These are phyloP conservation scores for Pleurozium schreberi DNA, from an alignment of 225 moss, liverwort and hornwort species.

Conservation along the genomic window DNA sequence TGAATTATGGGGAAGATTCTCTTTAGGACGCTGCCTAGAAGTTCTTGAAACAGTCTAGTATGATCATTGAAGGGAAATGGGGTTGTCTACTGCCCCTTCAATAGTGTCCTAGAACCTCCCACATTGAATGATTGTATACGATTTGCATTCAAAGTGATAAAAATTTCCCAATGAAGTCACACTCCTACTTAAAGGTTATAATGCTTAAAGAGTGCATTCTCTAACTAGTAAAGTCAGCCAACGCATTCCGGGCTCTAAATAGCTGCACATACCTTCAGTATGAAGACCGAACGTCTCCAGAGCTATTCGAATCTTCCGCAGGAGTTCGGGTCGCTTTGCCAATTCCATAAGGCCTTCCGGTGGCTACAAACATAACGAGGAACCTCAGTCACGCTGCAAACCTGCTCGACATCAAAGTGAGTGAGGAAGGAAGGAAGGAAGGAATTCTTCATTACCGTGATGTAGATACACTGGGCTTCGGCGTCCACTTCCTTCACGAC, in stretches of 20 bases:
- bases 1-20: not conserved
- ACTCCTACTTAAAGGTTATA: not conserved
- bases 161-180: not conserved
- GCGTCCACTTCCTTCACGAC: slow-evolving; percentile 36
- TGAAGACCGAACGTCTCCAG: slow-evolving; percentile 63
- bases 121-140: not conserved
- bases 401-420: not conserved
- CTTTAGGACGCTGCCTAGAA: not conserved
- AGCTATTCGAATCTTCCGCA: slow-evolving; percentile 52
- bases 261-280: slow-evolving; percentile 43
- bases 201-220: not conserved
- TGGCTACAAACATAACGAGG: slow-evolving; percentile 36
- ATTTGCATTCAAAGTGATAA: not conserved
- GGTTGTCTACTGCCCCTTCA: not conserved
- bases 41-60: not conserved
- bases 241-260: not conserved
- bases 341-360: slow-evolving; percentile 87
- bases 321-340: slow-evolving; percentile 67
- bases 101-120: not conserved
- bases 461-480: slow-evolving; percentile 12
- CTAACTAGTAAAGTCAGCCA: not conserved
- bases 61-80: not conserved
- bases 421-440: not conserved
- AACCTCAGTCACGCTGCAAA: not conserved
- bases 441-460: slow-evolving; percentile 7